Conservation (phyloP, 2,329 filamentous ascomycete genomes). For the Aureobasidium sp. region DNA sequence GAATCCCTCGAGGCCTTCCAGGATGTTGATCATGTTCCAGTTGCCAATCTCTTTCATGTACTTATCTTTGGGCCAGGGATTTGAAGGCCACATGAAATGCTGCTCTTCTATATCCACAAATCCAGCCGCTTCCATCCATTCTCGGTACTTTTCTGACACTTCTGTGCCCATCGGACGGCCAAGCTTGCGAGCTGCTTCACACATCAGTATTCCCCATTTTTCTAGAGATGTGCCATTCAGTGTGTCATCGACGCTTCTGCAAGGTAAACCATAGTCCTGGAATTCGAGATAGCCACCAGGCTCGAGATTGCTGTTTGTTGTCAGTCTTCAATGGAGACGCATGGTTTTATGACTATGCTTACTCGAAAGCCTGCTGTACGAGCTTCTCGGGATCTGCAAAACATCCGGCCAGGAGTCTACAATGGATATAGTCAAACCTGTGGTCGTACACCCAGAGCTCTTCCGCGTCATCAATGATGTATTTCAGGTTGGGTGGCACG, state of each 20-base stretch:
- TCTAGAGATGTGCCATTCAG: conserved; percentile 36
- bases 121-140: conserved; percentile 44
- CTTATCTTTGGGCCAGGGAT: conserved; percentile 52
- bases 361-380: conserved; percentile 53
- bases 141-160: conserved; percentile 40
- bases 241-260: conserved; percentile 42
- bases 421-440: conserved; percentile 63
- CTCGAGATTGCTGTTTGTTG: conserved; percentile 42
- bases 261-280: conserved; percentile 51
- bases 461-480: conserved; percentile 70
- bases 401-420: conserved; percentile 55
- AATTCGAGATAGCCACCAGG: conserved; percentile 59
- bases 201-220: conserved; percentile 39
- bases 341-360: conserved; percentile 24
- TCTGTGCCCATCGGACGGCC: conserved; percentile 47
- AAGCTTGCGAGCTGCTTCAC: conserved; percentile 42
- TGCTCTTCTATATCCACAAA: conserved; percentile 48
- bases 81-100: conserved; percentile 47
- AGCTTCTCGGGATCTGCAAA: conserved; percentile 61
- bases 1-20: conserved; percentile 48
- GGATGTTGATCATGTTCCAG: conserved; percentile 47
- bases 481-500: conserved; percentile 67
- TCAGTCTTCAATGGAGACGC: conserved; percentile 16
- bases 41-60: conserved; percentile 57
- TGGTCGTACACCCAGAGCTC: conserved; percentile 63